Base-by-base conservation (phyloP, 2,329 filamentous ascomycete species). In the Beauveria medogensis region DNA sequence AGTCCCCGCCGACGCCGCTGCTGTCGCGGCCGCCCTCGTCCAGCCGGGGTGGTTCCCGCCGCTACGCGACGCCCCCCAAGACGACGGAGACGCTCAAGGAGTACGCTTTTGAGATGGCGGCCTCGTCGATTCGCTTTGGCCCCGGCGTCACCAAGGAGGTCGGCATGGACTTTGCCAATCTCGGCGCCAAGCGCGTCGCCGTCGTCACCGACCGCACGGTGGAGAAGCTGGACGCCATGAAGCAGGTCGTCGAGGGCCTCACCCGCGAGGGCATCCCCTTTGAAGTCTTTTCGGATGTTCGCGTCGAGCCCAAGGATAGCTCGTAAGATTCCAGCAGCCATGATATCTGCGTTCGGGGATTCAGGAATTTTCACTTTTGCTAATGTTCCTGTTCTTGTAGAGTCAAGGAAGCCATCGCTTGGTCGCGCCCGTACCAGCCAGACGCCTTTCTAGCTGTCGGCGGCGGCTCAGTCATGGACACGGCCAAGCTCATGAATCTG, bases 91-190 rank as follows among this genome's bases (percentile, higher is more conserved):
- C 81, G 9, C 82, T 92, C 69, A 96, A 95, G 73, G 94, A 99
- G 73, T 99, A 99, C 77, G 94, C 94, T 16, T 99, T 99, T 71
- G 94, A 99, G 74, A 96, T 99, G 93, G 94, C 94, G 0, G 92
- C 94, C 1, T 96, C 91, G 1, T 91, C 89, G 30, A 97, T 99
- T 69, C 86, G 94, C 14, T 99, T 97, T 69, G 94, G 94, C 0
- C 91, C 91, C 0, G 94, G 94, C 6, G 90, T 89, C 61, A 99
- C 94, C 26, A 91, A 91, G 74, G 94, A 99, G 75, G 92, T 99
- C 22, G 94, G 94, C 65, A 97, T 97, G 94, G 94, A 99, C 75
- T 87, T 97, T 67, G 88, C 86, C 75, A 97, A 99, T 72, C 82
- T 99, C 80, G 89, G 90, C 16, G 87, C 89, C 7, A 89, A 91